Conservation (phyloP, 164 flowering plant species). For the Stephania yunnanensis region DNA sequence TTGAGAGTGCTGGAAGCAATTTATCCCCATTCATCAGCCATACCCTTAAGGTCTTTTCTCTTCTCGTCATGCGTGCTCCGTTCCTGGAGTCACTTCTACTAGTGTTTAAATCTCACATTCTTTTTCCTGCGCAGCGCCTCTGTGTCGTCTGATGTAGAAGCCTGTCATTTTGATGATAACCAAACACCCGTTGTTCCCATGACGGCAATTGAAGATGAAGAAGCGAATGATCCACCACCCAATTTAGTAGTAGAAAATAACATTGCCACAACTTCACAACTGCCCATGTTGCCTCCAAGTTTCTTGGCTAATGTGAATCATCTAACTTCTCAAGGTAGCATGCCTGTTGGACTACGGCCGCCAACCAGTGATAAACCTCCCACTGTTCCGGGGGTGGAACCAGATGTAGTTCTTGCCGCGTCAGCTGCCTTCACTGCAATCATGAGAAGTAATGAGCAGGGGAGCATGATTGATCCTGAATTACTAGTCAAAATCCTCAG, state of each 20-base stretch:
- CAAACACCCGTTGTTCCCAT: slow-evolving; percentile 53
- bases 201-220: slow-evolving; percentile 86
- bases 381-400: slow-evolving; percentile 34
- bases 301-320: slow-evolving; percentile 14
- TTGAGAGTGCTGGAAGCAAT: slow-evolving; percentile 83
- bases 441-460: slow-evolving; percentile 50
- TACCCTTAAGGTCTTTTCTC: slow-evolving; percentile 66
- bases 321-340: slow-evolving; percentile 16
- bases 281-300: slow-evolving; percentile 11
- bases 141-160: slow-evolving; percentile 30
- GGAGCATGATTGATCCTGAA: slow-evolving; percentile 62
- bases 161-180: slow-evolving; percentile 24
- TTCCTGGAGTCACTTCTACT: background rate
- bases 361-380: slow-evolving; percentile 20
- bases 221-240: slow-evolving; percentile 31
- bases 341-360: slow-evolving; percentile 13
- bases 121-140: slow-evolving; percentile 46
- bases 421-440: slow-evolving; percentile 61
- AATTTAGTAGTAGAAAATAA: slow-evolving; percentile 16
- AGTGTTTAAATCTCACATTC: background rate
- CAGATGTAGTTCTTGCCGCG: slow-evolving; percentile 61
- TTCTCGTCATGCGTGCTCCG: background rate
- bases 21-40: slow-evolving; percentile 81
- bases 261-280: slow-evolving; percentile 21
- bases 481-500: slow-evolving; percentile 71